Evolutionary conservation across 768 basidiomycete species (phyloP), one percentile per base, ranked within the genome.

Genomic region (Rhizopogon roseolus): DNA sequence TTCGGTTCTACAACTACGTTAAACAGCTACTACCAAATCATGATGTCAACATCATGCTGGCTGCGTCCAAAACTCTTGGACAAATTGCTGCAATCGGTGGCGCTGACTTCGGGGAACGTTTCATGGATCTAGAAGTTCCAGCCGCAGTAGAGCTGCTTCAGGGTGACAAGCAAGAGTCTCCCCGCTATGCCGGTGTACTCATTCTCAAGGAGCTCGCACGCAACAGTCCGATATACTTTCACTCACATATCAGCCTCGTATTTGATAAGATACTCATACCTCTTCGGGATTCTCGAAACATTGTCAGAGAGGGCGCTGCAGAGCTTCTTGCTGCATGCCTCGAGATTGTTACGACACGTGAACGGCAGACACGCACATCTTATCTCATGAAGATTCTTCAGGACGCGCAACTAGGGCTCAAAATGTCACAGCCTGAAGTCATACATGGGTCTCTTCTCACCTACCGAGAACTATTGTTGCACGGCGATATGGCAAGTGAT

Each of bases 181-280:
- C 88, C 2, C 81, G 96, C 52, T 96, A 97, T 70, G 93, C 93
- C 0, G 95, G 94, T 0, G 94, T 98, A 2, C 81, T 98, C 50
- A 90, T 98, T 46, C 71, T 98, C 38, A 95, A 95, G 71, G 95
- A 97, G 69, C 78, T 99, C 40, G 95, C 97, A 2, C 80, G 84
- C 28, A 89, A 93, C 69, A 94, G 89, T 57, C 88, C 92, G 0
- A 82, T 77, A 6, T 86, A 93, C 62, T 96, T 98, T 70, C 85
- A 93, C 62, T 81, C 90, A 2, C 88, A 93, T 69, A 93, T 98
- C 19, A 80, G 81, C 50, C 79, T 89, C 38, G 89, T 97, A 11
- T 86, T 98, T 49, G 93, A 94, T 66, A 93, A 93, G 69, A 93
- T 99, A 52, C 86, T 97, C 57, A 83, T 88, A 1, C 92, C 95